Base-by-base conservation (phyloP, 148 eudicot species). In the Arbutus unedo region DNA sequence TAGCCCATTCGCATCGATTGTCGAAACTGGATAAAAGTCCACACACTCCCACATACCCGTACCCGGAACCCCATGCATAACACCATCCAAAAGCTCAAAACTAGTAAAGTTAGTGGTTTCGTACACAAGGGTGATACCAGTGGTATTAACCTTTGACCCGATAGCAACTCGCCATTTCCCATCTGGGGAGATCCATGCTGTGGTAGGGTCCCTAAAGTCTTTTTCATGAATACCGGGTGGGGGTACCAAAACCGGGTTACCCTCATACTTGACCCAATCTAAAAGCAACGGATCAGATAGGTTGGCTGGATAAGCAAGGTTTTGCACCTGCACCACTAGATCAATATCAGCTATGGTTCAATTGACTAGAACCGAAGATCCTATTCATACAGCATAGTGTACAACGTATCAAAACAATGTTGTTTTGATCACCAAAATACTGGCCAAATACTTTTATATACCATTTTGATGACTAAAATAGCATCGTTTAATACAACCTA, bases 1-100 rank as follows among this genome's bases (percentile, higher is more conserved):
- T 51, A 94, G 75, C 87, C 99, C 97, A 49, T 90, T 89, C 47
- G 15, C 2, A 1, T 82, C 88, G 15, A 81, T 91, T 0, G 84
- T 83, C 0, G 93, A 93, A n/a, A 96, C 90, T 45, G 98, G 99
- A 84, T 86, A 96, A 77, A 96, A 94, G 74, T 96, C 99, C 31
- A 96, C 90, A 83, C 99, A 96, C 76, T 96, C 99, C 98, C 99
- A 96, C 99, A 96, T 96, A 55, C 98, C 99, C 68, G 98, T 93
- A 71, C 89, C 91, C 31, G 93, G 89, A 4, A 94, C 99, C 0
- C 71, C 87, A 71, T 96, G 98, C 62, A 94, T 81, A 1, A 82
- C 79, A 43, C 83, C 90, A 0, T 90, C 93, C 80, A 85, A 87
- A 6, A 92, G 82, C 77, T 96, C 97, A 62, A 81, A 94, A 43